Base-by-base conservation (phyloP, 108 stramenopile species). In the Asterionellopsis glacialis region DNA sequence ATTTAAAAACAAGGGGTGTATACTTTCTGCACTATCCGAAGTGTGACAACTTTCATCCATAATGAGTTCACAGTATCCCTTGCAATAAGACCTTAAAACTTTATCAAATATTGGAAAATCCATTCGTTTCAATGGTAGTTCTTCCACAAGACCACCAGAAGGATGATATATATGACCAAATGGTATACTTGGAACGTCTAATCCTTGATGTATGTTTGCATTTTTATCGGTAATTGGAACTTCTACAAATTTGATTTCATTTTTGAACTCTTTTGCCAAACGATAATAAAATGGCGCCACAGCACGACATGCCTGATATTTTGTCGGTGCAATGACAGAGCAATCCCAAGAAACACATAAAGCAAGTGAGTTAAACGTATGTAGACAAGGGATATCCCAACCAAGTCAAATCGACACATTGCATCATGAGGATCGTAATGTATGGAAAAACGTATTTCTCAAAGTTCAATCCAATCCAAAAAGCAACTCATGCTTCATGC, bases 101-200 rank as follows among this genome's bases (percentile, higher is more conserved):
- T 22, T 25, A 24, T 53, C 52, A 53, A 53, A 65, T 28, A 7
- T n/a, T 38, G 27, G 39, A 61, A 25, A 51, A 26, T 0, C 16
- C 45, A 25, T 24, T n/a, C 47, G 48, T 14, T 15, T 23, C 11
- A 61, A 14, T 51, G 15, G 47, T 16, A 4, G 9, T 45, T 48
- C 57, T 16, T 27, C 45, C 26, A 77, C 76, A 55, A 83, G 42
- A 9, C 83, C 83, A 13, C 51, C 81, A 2, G 51, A 59, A 11
- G 85, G 85, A 59, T 90, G 83, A 62, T 90, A 90, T 40, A 90
- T 74, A 59, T 90, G 89, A 9, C 63, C 78, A 62, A 61, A 90
- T 9, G 89, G 89, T 13, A 90, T 58, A n/a, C 54, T 61, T 21
- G 79, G 74, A 4, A 87, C 81, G 1, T 80, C 85, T 41, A 90